phyloP scores from a whole-genome alignment of 345 rosid species.

The Tarenaya hassleriana region DNA sequence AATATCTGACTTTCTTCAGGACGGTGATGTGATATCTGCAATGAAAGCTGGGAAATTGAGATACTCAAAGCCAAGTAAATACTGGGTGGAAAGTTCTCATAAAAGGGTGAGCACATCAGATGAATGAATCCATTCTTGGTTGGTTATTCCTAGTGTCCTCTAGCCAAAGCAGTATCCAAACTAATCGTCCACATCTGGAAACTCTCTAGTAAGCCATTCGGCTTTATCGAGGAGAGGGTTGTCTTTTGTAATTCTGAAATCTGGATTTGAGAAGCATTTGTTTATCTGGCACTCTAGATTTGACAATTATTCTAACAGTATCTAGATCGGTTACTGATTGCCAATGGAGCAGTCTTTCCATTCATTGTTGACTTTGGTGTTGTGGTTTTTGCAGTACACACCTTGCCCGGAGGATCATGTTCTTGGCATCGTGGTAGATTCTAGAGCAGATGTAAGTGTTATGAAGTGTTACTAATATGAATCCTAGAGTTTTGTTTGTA shows the following conservation, averaged over 20 bases:
- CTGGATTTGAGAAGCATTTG: background rate
- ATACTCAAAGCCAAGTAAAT: conserved; percentile 46
- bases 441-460: conserved; percentile 64
- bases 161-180: background rate
- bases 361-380: conserved; percentile 17
- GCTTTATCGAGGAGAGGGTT: background rate
- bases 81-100: conserved; percentile 54
- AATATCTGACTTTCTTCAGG: conserved; percentile 34
- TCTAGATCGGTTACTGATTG: conserved; percentile 6
- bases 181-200: background rate
- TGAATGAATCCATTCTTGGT: conserved; percentile 2
- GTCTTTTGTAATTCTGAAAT: background rate
- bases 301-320: background rate
- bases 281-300: background rate
- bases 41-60: conserved; percentile 68
- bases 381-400: conserved; percentile 50
- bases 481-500: background rate
- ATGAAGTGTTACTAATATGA: conserved; percentile 12
- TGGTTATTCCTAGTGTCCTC: background rate
- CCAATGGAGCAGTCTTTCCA: conserved; percentile 4
- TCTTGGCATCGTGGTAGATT: conserved; percentile 80
- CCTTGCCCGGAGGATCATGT: conserved; percentile 61
- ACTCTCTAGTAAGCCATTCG: background rate
- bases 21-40: conserved; percentile 57
- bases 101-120: conserved; percentile 53